Percentiles rank a stretch among this genome's conserved stretches.
Evolutionary conservation across 768 basidiomycete species (phyloP).

Genomic region (Mycena chlorophos): DNA sequence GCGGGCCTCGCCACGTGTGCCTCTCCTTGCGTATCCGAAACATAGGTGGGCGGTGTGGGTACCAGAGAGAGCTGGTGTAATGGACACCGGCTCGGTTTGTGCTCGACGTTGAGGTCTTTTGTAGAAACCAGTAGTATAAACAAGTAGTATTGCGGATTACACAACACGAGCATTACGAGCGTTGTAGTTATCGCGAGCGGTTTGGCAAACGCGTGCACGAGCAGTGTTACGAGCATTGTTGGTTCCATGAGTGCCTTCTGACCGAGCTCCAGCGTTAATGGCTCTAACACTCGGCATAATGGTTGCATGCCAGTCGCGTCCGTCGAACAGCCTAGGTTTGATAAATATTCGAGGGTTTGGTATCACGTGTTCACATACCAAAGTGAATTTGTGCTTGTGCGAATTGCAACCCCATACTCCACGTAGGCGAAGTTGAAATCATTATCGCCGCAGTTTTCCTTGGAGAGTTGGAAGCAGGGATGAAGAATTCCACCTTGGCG

Average conservation of each 20-base stretch:
- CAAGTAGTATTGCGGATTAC: too few relatives aligned
- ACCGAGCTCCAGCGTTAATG: neutral
- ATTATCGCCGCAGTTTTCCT: neutral
- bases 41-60: too few relatives aligned
- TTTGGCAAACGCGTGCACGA: neutral
- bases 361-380: neutral
- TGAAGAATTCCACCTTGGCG: neutral
- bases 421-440: conserved; percentile 3
- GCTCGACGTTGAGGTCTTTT: too few relatives aligned
- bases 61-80: too few relatives aligned
- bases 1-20: too few relatives aligned
- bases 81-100: too few relatives aligned
- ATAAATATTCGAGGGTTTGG: neutral
- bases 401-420: neutral
- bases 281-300: neutral
- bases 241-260: neutral
- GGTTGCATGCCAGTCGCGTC: neutral
- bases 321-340: neutral
- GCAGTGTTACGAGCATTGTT: neutral
- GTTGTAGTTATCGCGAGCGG: neutral
- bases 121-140: too few relatives aligned
- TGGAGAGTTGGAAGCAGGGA: neutral
- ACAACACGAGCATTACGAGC: too few relatives aligned
- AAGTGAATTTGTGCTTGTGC: neutral
- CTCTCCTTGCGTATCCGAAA: too few relatives aligned